Percentiles rank a stretch among this genome's conserved stretches.
Evolutionary conservation across 1,284 basidiomycete species (phyloP).

Genomic region (Ceratobasidium sp.): DNA sequence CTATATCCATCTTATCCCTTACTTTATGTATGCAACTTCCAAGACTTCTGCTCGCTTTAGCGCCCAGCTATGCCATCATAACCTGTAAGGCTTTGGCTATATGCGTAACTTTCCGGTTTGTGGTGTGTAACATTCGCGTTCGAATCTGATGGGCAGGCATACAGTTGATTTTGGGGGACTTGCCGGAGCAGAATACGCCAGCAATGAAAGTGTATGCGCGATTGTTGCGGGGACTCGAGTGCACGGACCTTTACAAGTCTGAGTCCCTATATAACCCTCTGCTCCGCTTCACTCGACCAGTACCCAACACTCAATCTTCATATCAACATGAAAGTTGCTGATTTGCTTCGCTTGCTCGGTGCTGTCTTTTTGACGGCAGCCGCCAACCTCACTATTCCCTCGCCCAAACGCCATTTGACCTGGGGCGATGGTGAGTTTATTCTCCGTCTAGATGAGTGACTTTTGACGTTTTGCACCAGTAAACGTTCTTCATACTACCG

Average conservation of each 20-base stretch:
- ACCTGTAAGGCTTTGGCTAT: too few relatives aligned
- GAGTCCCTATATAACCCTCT: neutral
- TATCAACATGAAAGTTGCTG: neutral
- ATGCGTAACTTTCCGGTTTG: too few relatives aligned
- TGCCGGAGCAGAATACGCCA: neutral
- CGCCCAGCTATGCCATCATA: neutral
- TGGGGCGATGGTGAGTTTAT: slow-evolving; percentile 3
- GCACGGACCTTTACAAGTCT: neutral
- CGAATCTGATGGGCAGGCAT: neutral
- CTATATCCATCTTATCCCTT: neutral
- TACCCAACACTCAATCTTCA: neutral
- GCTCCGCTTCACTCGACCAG: neutral
- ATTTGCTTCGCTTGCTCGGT: neutral
- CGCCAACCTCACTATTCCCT: neutral
- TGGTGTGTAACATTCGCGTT: too few relatives aligned
- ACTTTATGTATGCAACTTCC: neutral
- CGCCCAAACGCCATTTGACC: neutral
- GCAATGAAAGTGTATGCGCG: neutral
- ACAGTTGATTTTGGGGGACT: neutral
- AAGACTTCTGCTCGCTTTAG: neutral
- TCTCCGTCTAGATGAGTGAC: neutral
- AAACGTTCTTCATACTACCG: slow-evolving; percentile 28
- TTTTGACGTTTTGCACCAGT: neutral
- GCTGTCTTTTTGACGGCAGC: neutral
- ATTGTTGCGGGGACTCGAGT: neutral